Evolutionary conservation across 2,329 filamentous ascomycete species (phyloP), one percentile per base, ranked within the genome.

Genomic region (Pezizomycotina sp.): DNA sequence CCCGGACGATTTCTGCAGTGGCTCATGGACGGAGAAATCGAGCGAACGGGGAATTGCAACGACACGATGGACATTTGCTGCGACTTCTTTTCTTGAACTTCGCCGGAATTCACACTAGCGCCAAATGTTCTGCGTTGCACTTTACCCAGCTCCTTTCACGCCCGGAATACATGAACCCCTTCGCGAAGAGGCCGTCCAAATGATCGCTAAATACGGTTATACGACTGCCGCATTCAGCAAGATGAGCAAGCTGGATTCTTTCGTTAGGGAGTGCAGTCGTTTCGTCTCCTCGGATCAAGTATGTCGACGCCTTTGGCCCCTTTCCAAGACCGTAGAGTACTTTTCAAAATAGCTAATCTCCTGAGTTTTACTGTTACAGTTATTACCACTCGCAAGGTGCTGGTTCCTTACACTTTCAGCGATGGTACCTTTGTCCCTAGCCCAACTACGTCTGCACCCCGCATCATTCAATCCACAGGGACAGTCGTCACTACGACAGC

Each of bases 1-100:
- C 14, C 41, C 41, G 41, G 41, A 44, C 29, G 41, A 44, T n/a
- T 44, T 13, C 29, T 44, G 8, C 41, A 44, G 22, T 44, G 41
- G 41, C 38, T 44, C 10, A 39, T 44, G 32, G 41, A 44, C 18
- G 36, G 36, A 12, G 32, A 36, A 5, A 27, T 39, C n/a, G 21
- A 40, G 26, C 36, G 40, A 14, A 39, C 40, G 28, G 41, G 41
- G 9, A 36, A 23, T 22, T 36, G 32, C 26, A 30, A 35, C 9
- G 23, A 44, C 18, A 39, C 41, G 1, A 26, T 36, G 9, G 41
- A 44, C 15, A 36, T 44, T 23, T 44, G 41, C 28, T 44, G n/a
- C 41, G 41, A 19, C 29, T 44, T 9, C 39, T 44, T 36, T 44
- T 44, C 26, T 23, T 44, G 14, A 44, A 44, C 22, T 44, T 44